Evolutionary conservation across 768 basidiomycete species (phyloP), one percentile per base, ranked within the genome.

Genomic region (Tylopilus rubrobrunneus): DNA sequence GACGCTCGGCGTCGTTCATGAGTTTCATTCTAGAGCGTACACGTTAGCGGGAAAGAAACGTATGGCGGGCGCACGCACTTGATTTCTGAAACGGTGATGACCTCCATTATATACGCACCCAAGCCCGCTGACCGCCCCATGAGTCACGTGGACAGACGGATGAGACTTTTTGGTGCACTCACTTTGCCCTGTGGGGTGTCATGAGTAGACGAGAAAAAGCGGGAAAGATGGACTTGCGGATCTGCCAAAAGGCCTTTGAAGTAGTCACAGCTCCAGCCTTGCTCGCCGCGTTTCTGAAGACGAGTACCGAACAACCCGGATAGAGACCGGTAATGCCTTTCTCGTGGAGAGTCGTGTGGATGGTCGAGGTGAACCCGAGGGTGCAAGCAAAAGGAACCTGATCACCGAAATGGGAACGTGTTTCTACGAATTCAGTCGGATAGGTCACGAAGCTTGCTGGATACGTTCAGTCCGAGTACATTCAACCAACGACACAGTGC

Each of bases 251-350:
- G 70, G 28, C 76, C 72, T 74, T 98, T 98, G 76, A 94, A 95
- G 66, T 87, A 79, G 67, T 98, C 95, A 72, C 98, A 99, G 60
- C 85, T 88, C 52, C 97, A 1, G 97, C 97, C 75, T 99, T 99
- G 60, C 83, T 67, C 0, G 95, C 81, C 19, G 19, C 19, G 68
- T 98, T 98, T 12, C 96, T 97, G 12, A 93, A 76, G 6, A 98
- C 82, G 15, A 98, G 79, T 0, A 97, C 96, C 19, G 80, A 82
- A 63, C 89, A 92, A 65, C 95, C 94, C 1, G 93, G 89, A 61
- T 99, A 99, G n/a, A 99, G 78, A 1, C 96, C 97, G 0, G 69
- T 66, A 14, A 97, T 60, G 10, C 97, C 97, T 56, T 89, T 84
- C 1, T 78, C 79, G 55, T 78, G 76, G 28, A 96, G 52, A 0